These are phyloP conservation scores for Leucaena leucocephala DNA, from an alignment of 306 rosid genomes.

Conservation along the genomic window DNA sequence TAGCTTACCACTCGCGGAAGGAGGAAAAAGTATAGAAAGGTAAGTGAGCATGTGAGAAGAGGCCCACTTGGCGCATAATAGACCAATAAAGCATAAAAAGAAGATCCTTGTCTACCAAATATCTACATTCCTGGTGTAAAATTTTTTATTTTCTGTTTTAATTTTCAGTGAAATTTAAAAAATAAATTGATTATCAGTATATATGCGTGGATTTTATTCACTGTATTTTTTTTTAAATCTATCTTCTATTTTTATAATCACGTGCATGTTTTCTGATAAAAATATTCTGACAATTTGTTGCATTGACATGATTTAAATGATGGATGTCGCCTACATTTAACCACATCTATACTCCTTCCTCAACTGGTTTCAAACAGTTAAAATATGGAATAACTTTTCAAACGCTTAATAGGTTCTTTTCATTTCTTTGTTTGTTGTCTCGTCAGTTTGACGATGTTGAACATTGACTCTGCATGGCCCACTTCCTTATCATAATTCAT, in stretches of 20 bases:
- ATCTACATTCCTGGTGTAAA: neutral
- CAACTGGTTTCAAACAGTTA: neutral
- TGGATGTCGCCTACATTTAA: neutral
- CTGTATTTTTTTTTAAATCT: neutral
- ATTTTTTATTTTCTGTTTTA: neutral
- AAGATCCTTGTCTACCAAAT: neutral
- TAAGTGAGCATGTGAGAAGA: slow-evolving; percentile 38
- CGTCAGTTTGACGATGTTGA: no score
- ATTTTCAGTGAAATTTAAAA: neutral
- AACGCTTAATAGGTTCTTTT: neutral
- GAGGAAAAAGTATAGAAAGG: neutral
- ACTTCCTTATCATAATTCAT: neutral
- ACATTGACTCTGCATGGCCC: neutral
- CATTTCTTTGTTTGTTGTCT: neutral
- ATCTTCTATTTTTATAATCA: neutral
- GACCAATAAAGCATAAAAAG: slow-evolving; percentile 20
- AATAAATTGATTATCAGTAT: neutral
- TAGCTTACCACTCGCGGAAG: neutral
- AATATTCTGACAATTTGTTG: no score
- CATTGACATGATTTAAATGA: neutral
- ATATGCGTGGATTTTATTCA: neutral
- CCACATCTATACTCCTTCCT: neutral
- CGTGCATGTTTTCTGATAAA: neutral
- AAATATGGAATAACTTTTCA: neutral
- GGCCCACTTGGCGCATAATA: slow-evolving; percentile 42